A percentile compares a stretch with the other conserved stretches of the same genome.
phyloP scores from a whole-genome alignment of 164 flowering plant species.

The Amborella trichopoda region DNA sequence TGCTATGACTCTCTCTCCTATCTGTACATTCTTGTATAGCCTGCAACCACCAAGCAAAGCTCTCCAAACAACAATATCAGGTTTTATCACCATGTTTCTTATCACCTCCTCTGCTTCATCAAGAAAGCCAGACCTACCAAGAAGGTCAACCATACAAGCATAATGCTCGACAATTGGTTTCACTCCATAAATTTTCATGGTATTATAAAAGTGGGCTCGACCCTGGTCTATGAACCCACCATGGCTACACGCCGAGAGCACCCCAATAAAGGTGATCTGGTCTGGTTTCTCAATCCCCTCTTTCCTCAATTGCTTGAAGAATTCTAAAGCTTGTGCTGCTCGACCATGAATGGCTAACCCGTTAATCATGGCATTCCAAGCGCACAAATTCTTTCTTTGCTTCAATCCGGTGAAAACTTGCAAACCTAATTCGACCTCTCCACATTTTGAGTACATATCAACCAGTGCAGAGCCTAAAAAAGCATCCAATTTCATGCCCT shows the following conservation, averaged over 20 bases:
- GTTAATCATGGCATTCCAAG: conserved; percentile 21
- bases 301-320: conserved; percentile 11
- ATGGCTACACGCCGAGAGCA: conserved; percentile 20
- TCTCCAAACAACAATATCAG: conserved; percentile 17
- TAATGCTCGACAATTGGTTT: conserved; percentile 16
- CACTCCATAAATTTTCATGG: conserved; percentile 10
- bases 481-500: conserved; percentile 8
- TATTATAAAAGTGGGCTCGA: conserved; percentile 13
- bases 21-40: conserved; percentile 15
- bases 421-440: conserved; percentile 9
- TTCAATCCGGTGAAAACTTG: conserved; percentile 11
- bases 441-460: conserved; percentile 23
- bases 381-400: conserved; percentile 10
- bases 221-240: conserved; percentile 22
- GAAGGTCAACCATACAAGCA: conserved; percentile 23
- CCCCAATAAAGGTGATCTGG: conserved; percentile 19
- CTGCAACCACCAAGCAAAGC: conserved; percentile 18
- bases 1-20: conserved; percentile 11
- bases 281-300: conserved; percentile 13
- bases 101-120: conserved; percentile 17
- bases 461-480: conserved; percentile 20
- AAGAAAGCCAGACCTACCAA: conserved; percentile 16
- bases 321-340: conserved; percentile 13
- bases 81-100: conserved; percentile 12
- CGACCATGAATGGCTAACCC: conserved; percentile 23